A percentile compares a stretch with the other conserved stretches of the same genome.
These are phyloP conservation scores for Iberis pinnata DNA, from an alignment of 345 rosid genomes.

Conservation along the genomic window DNA sequence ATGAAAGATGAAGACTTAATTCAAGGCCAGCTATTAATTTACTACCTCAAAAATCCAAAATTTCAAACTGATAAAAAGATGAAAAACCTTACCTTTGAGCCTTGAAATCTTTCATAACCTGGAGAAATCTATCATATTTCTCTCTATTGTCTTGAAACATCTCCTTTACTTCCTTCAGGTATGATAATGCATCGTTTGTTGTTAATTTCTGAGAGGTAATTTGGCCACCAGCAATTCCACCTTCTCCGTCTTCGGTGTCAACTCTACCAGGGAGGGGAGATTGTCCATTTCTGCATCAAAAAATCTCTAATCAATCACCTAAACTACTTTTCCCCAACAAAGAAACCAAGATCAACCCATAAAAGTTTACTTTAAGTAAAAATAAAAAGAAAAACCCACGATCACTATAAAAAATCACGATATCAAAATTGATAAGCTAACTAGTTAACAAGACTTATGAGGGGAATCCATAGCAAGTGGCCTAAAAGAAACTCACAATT, in stretches of 20 bases:
- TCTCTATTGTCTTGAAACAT: slow-evolving; percentile 85
- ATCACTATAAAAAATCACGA: not conserved
- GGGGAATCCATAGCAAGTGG: too few species aligned
- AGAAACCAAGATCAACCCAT: too few species aligned
- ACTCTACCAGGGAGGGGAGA: slow-evolving; percentile 38
- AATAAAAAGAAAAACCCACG: not conserved
- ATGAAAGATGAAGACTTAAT: slow-evolving; percentile 10
- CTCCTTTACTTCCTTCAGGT: slow-evolving; percentile 83
- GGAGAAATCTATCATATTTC: slow-evolving; percentile 76
- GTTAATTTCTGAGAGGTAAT: slow-evolving; percentile 56
- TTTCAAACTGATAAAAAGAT: not conserved
- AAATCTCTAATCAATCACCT: slow-evolving; percentile 8
- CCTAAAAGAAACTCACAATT: slow-evolving; percentile 49
- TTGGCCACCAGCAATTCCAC: slow-evolving; percentile 24
- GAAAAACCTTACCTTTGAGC: slow-evolving; percentile 59
- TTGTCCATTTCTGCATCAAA: slow-evolving; percentile 32
- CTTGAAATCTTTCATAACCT: slow-evolving; percentile 97
- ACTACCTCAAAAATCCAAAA: not conserved
- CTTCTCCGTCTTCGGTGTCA: slow-evolving; percentile 26
- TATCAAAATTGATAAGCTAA: not conserved
- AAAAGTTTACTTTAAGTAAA: not conserved
- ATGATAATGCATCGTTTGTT: slow-evolving; percentile 69
- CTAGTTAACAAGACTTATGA: not conserved
- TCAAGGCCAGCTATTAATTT: not conserved
- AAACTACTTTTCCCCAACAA: not conserved